phyloP scores from a whole-genome alignment of 768 basidiomycete genomes.

The Kwoniella sp. region DNA sequence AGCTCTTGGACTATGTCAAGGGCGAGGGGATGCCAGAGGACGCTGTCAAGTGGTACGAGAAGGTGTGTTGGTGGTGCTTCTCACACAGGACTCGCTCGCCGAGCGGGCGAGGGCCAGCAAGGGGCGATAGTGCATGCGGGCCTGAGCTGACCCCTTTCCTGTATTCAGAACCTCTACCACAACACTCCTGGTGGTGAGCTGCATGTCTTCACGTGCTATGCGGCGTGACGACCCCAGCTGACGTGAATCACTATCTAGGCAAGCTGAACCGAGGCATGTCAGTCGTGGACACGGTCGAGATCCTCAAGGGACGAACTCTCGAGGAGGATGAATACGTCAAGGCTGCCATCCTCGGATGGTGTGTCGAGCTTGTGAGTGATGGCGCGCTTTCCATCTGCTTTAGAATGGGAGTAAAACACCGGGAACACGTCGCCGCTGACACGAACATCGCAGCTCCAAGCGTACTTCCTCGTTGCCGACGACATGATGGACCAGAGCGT shows the following conservation, averaged over 20 bases:
- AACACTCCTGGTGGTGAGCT: slow-evolving; percentile 73
- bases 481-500: slow-evolving; percentile 97
- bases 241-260: slow-evolving; percentile 50
- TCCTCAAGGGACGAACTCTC: slow-evolving; percentile 67
- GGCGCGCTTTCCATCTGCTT: not conserved
- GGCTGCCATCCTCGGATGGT: slow-evolving; percentile 87
- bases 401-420: not conserved
- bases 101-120: too few relatives aligned
- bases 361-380: slow-evolving; percentile 80
- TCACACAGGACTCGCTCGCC: not conserved
- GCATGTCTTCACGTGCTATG: not conserved
- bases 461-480: slow-evolving; percentile 89
- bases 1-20: slow-evolving; percentile 67
- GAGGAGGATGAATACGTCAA: slow-evolving; percentile 82
- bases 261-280: slow-evolving; percentile 97
- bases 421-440: too few relatives aligned
- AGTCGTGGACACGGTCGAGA: slow-evolving; percentile 86
- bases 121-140: too few relatives aligned
- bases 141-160: not conserved
- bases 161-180: slow-evolving; percentile 60
- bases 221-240: too few relatives aligned
- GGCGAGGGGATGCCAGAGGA: slow-evolving; percentile 75
- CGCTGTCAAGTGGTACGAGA: slow-evolving; percentile 76
- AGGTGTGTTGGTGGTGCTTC: slow-evolving; percentile 55
- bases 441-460: slow-evolving; percentile 98